phyloP scores from a whole-genome alignment of 441 rosid species.

The Metrosideros polymorpha region DNA sequence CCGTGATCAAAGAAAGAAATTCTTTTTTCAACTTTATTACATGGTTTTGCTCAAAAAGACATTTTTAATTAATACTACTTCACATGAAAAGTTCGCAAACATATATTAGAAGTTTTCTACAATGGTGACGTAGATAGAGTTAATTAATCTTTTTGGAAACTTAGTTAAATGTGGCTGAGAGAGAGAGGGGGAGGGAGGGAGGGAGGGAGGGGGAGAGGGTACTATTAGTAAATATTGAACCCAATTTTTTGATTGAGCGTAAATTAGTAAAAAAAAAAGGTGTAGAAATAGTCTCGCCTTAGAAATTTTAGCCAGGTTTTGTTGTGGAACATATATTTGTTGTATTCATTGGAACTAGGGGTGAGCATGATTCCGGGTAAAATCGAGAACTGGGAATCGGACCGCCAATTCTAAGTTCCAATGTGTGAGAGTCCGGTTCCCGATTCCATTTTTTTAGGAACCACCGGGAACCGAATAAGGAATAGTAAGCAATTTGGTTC shows the following conservation, averaged over 20 bases:
- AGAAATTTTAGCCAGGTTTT: neutral
- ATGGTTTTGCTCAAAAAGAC: neutral
- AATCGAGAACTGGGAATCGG: too few species aligned
- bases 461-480: too few species aligned
- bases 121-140: neutral
- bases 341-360: neutral
- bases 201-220: neutral
- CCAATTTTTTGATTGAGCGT: neutral
- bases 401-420: too few species aligned
- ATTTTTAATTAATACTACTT: neutral
- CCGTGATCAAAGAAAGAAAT: neutral
- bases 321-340: neutral
- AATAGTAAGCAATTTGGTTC: too few species aligned
- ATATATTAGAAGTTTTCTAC: neutral
- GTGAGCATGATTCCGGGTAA: too few species aligned
- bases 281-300: neutral
- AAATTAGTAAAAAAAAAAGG: neutral
- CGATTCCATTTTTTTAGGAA: too few species aligned
- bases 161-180: neutral
- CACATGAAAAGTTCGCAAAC: neutral
- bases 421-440: too few species aligned
- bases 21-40: neutral
- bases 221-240: neutral
- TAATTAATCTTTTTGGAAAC: neutral
- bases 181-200: neutral